These are phyloP conservation scores for Kwoniella pini DNA, from an alignment of 768 basidiomycete species.

Conservation along the genomic window DNA sequence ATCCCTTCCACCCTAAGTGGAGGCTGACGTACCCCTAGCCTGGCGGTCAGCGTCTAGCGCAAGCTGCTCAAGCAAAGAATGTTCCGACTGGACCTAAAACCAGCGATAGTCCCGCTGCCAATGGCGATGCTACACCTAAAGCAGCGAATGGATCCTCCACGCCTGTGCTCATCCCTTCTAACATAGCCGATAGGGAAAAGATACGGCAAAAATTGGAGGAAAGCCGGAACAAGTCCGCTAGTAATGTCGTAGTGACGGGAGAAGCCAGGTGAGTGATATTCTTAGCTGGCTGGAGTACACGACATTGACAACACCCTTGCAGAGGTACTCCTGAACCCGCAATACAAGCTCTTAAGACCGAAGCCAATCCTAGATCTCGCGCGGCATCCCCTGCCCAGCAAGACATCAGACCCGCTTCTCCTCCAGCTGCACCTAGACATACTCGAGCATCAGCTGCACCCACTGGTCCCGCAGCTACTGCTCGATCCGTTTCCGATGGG, in stretches of 20 bases:
- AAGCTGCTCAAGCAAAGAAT: constrained; percentile 8
- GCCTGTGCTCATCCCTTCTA: neutral
- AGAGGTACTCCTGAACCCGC: constrained; percentile 10
- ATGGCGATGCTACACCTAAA: constrained; percentile 5
- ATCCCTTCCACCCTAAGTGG: neutral
- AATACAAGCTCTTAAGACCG: constrained; percentile 1
- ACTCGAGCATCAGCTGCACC: constrained; percentile 31
- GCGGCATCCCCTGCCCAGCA: constrained; percentile 12
- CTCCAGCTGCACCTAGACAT: constrained; percentile 34
- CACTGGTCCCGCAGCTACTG: constrained; percentile 17
- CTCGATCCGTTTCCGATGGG: constrained; percentile 18
- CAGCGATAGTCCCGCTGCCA: constrained; percentile 9
- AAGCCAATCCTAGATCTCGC: neutral
- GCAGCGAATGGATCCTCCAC: neutral
- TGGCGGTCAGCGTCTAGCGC: constrained; percentile 1
- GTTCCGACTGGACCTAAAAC: constrained; percentile 11
- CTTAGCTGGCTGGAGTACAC: neutral
- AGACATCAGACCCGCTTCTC: neutral
- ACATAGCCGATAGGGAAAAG: constrained; percentile 22
- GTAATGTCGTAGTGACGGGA: constrained; percentile 10
- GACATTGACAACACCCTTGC: neutral
- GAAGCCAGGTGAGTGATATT: constrained; percentile 25
- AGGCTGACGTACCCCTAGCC: neutral
- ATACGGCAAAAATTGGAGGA: constrained; percentile 33
- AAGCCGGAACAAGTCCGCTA: neutral